Conservation (phyloP, 2,329 filamentous ascomycete species). For the Fusarium odoratissimum region DNA sequence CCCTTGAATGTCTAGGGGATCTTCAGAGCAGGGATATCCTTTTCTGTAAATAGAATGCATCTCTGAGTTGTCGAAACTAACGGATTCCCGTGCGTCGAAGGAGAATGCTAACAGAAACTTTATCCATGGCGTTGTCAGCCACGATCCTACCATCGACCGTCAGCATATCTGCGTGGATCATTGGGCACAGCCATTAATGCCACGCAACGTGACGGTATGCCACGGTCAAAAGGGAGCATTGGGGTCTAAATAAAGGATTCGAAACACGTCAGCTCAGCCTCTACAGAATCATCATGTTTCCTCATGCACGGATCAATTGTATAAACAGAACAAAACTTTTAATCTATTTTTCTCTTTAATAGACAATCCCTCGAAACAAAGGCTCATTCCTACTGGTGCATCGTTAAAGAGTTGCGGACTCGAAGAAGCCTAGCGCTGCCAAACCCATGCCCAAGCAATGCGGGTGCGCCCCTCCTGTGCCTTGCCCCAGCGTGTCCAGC, state of each 20-base stretch:
- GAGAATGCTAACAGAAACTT: slow-evolving; percentile 10
- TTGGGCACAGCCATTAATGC: slow-evolving; percentile 22
- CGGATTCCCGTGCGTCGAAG: background rate
- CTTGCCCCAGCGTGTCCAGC: slow-evolving; percentile 26
- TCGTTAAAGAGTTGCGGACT: background rate
- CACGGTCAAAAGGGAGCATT: slow-evolving; percentile 3
- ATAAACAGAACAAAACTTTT: background rate
- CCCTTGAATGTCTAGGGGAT: background rate
- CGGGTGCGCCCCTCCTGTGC: slow-evolving; percentile 27
- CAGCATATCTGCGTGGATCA: slow-evolving; percentile 34
- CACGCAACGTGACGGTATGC: slow-evolving; percentile 4
- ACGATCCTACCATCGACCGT: slow-evolving; percentile 18
- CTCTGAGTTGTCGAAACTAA: slow-evolving; percentile 5
- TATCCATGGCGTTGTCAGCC: slow-evolving; percentile 27
- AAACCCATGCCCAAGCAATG: slow-evolving; percentile 28
- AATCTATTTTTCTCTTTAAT: background rate
- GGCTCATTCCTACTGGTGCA: slow-evolving; percentile 22
- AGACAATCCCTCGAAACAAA: slow-evolving; percentile 18
- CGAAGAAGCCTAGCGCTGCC: slow-evolving; percentile 23
- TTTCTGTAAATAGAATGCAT: background rate
- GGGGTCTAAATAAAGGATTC: slow-evolving; percentile 3
- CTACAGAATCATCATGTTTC: background rate
- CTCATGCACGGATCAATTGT: background rate
- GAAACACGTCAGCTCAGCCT: slow-evolving; percentile 6
- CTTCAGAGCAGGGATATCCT: slow-evolving; percentile 1